Conservation (phyloP, 192 early-diverging fungal genomes). For the Kickxella alabastrina region DNA sequence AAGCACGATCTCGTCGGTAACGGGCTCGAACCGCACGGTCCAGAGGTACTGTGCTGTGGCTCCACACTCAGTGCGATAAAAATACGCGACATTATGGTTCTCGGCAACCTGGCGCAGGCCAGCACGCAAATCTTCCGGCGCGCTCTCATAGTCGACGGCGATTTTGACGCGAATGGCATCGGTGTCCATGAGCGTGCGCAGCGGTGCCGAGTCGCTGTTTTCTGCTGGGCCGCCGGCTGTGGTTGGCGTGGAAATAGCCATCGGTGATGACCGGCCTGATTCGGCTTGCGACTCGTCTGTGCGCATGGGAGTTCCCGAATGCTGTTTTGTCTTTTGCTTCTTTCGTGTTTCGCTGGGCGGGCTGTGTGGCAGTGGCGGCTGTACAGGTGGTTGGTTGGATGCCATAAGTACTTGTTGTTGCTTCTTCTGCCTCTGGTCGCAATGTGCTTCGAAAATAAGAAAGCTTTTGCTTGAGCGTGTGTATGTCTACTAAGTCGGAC, state of each 20-base stretch:
- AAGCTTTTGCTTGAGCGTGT: no score
- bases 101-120: conserved; percentile 31
- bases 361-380: no score
- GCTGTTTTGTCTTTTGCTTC: conserved; percentile 30
- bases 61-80: conserved; percentile 4
- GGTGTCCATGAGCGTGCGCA: conserved; percentile 24
- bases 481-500: neutral
- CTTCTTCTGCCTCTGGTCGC: neutral
- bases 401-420: no score
- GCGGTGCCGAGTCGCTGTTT: neutral
- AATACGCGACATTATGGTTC: conserved; percentile 33
- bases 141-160: conserved; percentile 15
- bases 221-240: neutral
- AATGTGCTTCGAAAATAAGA: neutral
- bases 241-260: conserved; percentile 37
- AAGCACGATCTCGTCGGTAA: neutral
- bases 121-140: conserved; percentile 27
- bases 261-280: conserved; percentile 18
- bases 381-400: no score
- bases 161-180: conserved; percentile 31
- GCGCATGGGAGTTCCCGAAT: conserved; percentile 5
- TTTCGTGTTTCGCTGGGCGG: conserved; percentile 5
- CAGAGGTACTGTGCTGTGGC: conserved; percentile 7
- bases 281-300: neutral
- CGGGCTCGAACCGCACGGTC: conserved; percentile 32